Base-by-base conservation (phyloP, 108 stramenopile genomes). In the Nitzschia sp. region DNA sequence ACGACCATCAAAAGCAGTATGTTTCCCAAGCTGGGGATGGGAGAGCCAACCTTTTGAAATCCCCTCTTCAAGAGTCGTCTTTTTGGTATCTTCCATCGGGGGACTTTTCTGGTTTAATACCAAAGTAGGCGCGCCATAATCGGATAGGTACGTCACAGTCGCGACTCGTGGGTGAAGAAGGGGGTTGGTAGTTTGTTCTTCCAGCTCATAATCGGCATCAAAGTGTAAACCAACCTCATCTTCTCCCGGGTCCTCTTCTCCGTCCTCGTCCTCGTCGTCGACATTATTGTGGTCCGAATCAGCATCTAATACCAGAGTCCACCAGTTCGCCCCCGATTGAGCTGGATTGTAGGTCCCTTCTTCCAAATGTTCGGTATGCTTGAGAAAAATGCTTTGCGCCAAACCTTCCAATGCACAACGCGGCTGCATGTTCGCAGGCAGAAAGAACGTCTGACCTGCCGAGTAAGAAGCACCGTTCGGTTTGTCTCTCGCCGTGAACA, bases 161-260 rank as follows among this genome's bases (percentile, higher is more conserved):
- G 87, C 93, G 21, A 95, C 74, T n/a, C 91, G 81, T 8, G 91
- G 91, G 75, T 93, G 92, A 17, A 93, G 59, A 36, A 89, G 53
- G 11, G 81, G 61, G 62, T 79, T 75, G 9, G 84, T 65, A 18
- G 85, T 64, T 54, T 96, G 92, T 24, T 81, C 87, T 79, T 96
- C 96, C 11, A 95, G 64, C 36, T 85, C 92, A 68, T 96, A 96
- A 64, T 96, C 96, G 2, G 92, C 89, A 70, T 96, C 96, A 47
- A 91, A 96, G 78, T 96, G 96, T 68, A 89, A 78, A 25, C 92
- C 96, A 18, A 96, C 90, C 66, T 92, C 91, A 33, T 86, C 87
- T 47, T 82, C 85, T 9, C 81, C 84, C 2, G 73, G 82, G 1
- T 77, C 84, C 42, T 79, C 80, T 17, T 75, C 82, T 2, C 66